Evolutionary conservation across 1,284 basidiomycete genomes (phyloP).

Genomic region (Farysia itapuensis): DNA sequence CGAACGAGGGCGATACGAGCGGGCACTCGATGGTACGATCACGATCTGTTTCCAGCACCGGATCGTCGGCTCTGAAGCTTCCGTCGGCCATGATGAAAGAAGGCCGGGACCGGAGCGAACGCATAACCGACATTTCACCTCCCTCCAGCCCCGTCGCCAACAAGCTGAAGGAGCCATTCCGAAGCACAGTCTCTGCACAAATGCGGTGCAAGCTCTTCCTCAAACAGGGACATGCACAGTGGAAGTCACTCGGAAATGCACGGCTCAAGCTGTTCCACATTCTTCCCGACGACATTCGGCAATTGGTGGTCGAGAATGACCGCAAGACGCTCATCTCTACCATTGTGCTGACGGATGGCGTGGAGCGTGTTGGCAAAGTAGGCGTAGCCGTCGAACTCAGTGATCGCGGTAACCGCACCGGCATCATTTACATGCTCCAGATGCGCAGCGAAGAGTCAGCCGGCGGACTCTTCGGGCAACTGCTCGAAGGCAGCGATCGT

Average conservation of each 20-base stretch:
- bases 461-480: slow-evolving; percentile 78
- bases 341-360: slow-evolving; percentile 90
- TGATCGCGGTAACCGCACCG: slow-evolving; percentile 84
- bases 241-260: slow-evolving; percentile 90
- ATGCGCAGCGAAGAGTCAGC: slow-evolving; percentile 78
- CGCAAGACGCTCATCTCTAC: slow-evolving; percentile 80
- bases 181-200: slow-evolving; percentile 70
- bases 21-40: slow-evolving; percentile 22
- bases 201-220: slow-evolving; percentile 99
- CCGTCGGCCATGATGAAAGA: slow-evolving; percentile 51
- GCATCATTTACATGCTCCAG: slow-evolving; percentile 91
- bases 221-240: slow-evolving; percentile 90
- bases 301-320: slow-evolving; percentile 91
- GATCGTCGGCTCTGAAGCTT: slow-evolving; percentile 31
- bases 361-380: slow-evolving; percentile 95
- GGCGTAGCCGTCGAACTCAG: slow-evolving; percentile 95
- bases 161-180: slow-evolving; percentile 24
- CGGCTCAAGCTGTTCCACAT: slow-evolving; percentile 80
- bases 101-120: slow-evolving; percentile 16
- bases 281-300: slow-evolving; percentile 82
- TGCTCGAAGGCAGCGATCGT: slow-evolving; percentile 84
- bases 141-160: slow-evolving; percentile 14
- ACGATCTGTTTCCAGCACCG: slow-evolving; percentile 32
- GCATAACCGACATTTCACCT: slow-evolving; percentile 31
- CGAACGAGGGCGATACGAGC: slow-evolving; percentile 19